Base-by-base conservation (phyloP, 2,329 filamentous ascomycete species). In the Penicillium polonicum region DNA sequence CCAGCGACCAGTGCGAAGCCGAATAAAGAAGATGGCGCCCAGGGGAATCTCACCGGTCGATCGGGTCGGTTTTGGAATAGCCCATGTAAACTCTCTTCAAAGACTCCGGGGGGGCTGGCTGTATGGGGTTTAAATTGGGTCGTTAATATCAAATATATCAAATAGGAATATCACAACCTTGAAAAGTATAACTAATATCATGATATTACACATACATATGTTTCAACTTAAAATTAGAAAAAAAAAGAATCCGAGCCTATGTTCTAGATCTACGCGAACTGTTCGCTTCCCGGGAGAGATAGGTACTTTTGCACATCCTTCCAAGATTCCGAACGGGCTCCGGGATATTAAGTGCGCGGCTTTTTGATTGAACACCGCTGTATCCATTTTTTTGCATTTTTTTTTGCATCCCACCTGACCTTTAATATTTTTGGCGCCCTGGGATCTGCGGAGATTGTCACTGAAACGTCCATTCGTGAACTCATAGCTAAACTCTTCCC, bases 1-100 rank as follows among this genome's bases (percentile, higher is more conserved):
- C 17, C 55, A 63, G 64, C 62, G 65, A 63, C 33, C 64, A 63
- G 56, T 62, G 64, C 64, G 53, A 50, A 31, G 19, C 19, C 49
- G 15, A 53, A 36, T 5, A 29, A 42, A 33, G 33, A 42, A 49
- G n/a, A 48, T 35, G 10, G n/a, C 35, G 9, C 43, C 19, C 17
- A 55, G 33, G 12, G 10, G 21, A n/a, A 53, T 48, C 21, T 48
- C 17, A 3, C 15, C 29, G 19, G 23, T 46, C 45, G 21, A n/a
- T 48, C 45, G 8, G 31, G 31, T 36, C 45, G 5, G 12, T 41
- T 29, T 49, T 49, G 33, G 23, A 13, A n/a, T 15, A 39, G n/a
- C 8, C 36, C 36, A 21, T 29, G 23, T 38, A 36, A 25, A 19
- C 31, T 46, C 35, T 41, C 23, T 50, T 41, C 21, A 10, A 25